Percentiles rank a stretch among this genome's conserved stretches.
These are phyloP conservation scores for Jamesozyma jinghongensis DNA, from an alignment of 805 yeast genomes.

Conservation along the genomic window DNA sequence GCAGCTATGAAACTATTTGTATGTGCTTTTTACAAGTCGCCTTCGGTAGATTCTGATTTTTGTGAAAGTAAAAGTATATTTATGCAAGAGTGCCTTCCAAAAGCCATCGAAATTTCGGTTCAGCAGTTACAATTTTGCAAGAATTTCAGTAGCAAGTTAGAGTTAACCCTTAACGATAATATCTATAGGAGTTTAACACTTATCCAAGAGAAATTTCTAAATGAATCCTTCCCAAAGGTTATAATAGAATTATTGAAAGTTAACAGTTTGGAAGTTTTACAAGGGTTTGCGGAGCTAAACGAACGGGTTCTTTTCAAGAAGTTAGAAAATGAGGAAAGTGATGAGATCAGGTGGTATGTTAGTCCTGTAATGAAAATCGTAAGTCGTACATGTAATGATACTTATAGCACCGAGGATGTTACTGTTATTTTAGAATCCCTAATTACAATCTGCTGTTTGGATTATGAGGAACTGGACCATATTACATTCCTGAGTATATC, in stretches of 20 bases:
- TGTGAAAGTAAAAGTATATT: constrained; percentile 14
- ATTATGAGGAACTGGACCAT: constrained; percentile 66
- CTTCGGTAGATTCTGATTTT: constrained; percentile 20
- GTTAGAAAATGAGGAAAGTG: constrained; percentile 4
- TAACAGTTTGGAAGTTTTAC: constrained; percentile 12
- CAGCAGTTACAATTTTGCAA: constrained; percentile 5
- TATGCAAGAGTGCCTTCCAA: constrained; percentile 12
- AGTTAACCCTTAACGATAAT: constrained; percentile 9
- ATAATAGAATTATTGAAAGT: constrained; percentile 7
- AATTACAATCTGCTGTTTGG: constrained; percentile 33
- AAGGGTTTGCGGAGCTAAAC: constrained; percentile 1
- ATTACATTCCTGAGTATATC: too few relatives aligned
- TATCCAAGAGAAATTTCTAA: constrained; percentile 18
- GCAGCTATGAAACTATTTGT: constrained; percentile 45
- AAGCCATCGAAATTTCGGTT: constrained; percentile 10
- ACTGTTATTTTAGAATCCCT: constrained; percentile 24
- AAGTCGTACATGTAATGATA: constrained; percentile 9
- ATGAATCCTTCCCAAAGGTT: constrained; percentile 11
- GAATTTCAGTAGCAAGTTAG: constrained; percentile 2
- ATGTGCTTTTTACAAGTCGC: constrained; percentile 44
- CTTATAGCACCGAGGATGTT: constrained; percentile 7
- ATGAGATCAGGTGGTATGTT: constrained; percentile 13
- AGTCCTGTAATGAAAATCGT: constrained; percentile 18
- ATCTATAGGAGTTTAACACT: constrained; percentile 19
- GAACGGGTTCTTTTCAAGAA: not conserved